Base-by-base conservation (phyloP, 768 basidiomycete species). In the Dacryopinax spathularia region DNA sequence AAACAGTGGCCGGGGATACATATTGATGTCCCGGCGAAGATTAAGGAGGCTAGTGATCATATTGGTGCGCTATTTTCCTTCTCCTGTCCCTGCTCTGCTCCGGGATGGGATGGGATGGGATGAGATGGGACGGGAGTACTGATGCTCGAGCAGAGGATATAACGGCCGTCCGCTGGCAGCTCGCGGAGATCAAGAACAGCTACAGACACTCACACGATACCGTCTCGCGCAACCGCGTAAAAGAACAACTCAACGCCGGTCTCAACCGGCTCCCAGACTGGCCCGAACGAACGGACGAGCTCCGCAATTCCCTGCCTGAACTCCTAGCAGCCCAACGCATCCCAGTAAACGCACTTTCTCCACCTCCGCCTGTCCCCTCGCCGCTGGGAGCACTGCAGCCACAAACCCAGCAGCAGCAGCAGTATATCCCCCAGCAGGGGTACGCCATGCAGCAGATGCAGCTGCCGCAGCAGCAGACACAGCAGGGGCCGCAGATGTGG, bases 1-100 rank as follows among this genome's bases (percentile, higher is more conserved):
- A 56, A 56, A 18, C 48, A 56, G 48, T 56, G 48, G 48, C 48
- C 48, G 10, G 48, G 48, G 13, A 56, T 56, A 56, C 22, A 56
- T 56, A 56, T 56, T 18, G 48, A 56, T 29, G 48, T 56, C 13
- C 48, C 48, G 7, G 48, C 48, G 29, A 56, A 56, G 48, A 56
- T 29, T 22, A 56, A 56, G 29, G 48, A 56, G 29, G 48, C 48
- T 25, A 56, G 13, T 6, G 48, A 56, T 10, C 25, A 56, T 56
- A 56, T 56, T 29, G 48, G 48, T 31, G 31, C 7, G 48, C 29
- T 3, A 15, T 56, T 18, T 18, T 6, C 6, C 39, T 18, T 22
- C 7, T 27, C 5, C 18, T 56, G 13, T 27, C 5, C n/a, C n/a
- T 5, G 5, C 29, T 31, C 5, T 56, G 25, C 31, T 56, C n/a